phyloP scores from a whole-genome alignment of 108 stramenopile genomes.

The Parmales sp. region DNA sequence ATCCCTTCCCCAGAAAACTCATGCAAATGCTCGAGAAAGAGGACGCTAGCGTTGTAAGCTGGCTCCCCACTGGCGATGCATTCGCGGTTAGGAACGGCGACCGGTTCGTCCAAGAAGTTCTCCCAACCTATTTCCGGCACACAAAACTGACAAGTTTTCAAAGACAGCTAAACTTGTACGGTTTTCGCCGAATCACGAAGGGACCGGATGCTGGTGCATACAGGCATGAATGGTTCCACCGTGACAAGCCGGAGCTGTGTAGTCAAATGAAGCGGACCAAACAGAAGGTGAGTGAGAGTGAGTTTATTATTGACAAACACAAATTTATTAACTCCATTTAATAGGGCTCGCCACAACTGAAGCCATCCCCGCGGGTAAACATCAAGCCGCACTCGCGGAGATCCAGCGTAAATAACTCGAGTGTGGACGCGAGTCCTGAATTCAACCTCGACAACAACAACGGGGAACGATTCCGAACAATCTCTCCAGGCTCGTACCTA shows the following conservation, averaged over 20 bases:
- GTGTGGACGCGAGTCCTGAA: too few species aligned
- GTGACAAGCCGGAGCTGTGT: slow-evolving; percentile 75
- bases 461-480: too few species aligned
- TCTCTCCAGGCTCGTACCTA: too few species aligned
- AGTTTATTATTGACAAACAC: too few species aligned
- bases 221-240: slow-evolving; percentile 78
- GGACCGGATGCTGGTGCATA: slow-evolving; percentile 85
- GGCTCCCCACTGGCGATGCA: slow-evolving; percentile 74
- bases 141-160: slow-evolving; percentile 82
- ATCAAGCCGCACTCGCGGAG: too few species aligned
- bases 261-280: slow-evolving; percentile 75
- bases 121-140: slow-evolving; percentile 79
- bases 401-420: too few species aligned
- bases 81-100: slow-evolving; percentile 76
- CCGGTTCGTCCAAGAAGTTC: slow-evolving; percentile 54
- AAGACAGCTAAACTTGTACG: slow-evolving; percentile 76
- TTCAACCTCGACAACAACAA: too few species aligned
- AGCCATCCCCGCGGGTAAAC: too few species aligned
- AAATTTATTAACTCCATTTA: too few species aligned
- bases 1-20: slow-evolving; percentile 70
- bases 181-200: slow-evolving; percentile 53
- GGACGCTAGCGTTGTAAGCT: slow-evolving; percentile 56
- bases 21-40: slow-evolving; percentile 81
- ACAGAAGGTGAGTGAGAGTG: slow-evolving; percentile 64
- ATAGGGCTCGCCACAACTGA: too few species aligned